Percentiles rank a stretch among this genome's conserved stretches.
Evolutionary conservation across 352 stramenopile genomes (phyloP).

Genomic region (Pythium aristosporum): DNA sequence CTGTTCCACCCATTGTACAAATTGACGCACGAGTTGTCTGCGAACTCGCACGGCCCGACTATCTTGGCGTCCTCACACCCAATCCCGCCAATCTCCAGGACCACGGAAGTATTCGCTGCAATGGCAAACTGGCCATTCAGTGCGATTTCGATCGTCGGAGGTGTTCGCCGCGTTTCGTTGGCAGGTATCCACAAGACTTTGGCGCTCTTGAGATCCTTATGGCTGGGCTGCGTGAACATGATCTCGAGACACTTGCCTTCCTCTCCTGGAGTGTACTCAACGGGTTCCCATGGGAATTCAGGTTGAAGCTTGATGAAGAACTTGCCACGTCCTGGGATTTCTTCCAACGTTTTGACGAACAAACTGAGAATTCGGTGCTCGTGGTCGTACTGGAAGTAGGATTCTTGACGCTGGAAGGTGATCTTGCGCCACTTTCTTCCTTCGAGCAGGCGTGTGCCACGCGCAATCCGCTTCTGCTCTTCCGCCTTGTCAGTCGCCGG

Average conservation of each 20-base stretch:
- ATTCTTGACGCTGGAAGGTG: conserved; percentile 52
- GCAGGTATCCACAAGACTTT: conserved; percentile 32
- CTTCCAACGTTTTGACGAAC: conserved; percentile 38
- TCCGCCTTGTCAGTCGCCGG: conserved; percentile 29
- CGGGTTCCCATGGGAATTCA: conserved; percentile 31
- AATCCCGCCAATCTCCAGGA: conserved; percentile 38
- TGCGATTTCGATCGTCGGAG: conserved; percentile 29
- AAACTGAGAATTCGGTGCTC: conserved; percentile 29
- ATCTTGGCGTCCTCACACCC: conserved; percentile 28
- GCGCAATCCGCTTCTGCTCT: conserved; percentile 31
- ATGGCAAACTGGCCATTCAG: conserved; percentile 38
- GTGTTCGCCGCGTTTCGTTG: background rate
- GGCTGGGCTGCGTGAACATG: conserved; percentile 32
- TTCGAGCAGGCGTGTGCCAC: conserved; percentile 33
- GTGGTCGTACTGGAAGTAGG: conserved; percentile 46
- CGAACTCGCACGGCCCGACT: conserved; percentile 47
- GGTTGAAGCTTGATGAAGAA: conserved; percentile 35
- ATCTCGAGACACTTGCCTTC: conserved; percentile 28
- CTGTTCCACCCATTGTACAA: conserved; percentile 43
- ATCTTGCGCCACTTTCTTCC: conserved; percentile 31
- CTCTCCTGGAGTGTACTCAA: background rate
- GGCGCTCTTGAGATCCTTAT: conserved; percentile 36
- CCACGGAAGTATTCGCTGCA: conserved; percentile 31
- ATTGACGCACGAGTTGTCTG: conserved; percentile 26
- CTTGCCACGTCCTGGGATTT: conserved; percentile 33